Conservation (phyloP, 1,284 basidiomycete species). For the Ustilago lituana region DNA sequence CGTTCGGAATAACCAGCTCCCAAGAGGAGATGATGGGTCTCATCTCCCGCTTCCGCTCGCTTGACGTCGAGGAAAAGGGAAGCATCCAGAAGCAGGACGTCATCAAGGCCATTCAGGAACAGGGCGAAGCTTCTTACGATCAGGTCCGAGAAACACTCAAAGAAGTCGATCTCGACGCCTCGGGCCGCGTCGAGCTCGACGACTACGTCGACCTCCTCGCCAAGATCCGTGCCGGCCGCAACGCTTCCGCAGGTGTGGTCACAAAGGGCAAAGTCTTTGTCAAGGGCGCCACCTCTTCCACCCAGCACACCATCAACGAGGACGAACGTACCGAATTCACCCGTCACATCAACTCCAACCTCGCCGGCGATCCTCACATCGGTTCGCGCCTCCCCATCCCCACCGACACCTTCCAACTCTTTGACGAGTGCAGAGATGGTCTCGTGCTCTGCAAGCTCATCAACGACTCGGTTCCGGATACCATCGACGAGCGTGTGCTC, state of each 20-base stretch:
- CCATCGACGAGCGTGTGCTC: constrained; percentile 96
- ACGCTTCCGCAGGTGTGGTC: constrained; percentile 68
- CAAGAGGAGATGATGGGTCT: constrained; percentile 67
- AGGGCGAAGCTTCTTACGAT: constrained; percentile 61
- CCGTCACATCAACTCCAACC: constrained; percentile 92
- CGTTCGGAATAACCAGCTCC: constrained; percentile 38
- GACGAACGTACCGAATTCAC: constrained; percentile 96
- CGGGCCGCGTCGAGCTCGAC: constrained; percentile 94
- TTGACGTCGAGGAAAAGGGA: constrained; percentile 66
- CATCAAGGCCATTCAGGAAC: constrained; percentile 61
- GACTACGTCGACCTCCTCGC: constrained; percentile 96
- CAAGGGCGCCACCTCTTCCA: constrained; percentile 92
- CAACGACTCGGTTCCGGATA: constrained; percentile 98
- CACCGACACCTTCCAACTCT: constrained; percentile 98
- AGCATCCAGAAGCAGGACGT: constrained; percentile 61
- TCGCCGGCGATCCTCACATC: constrained; percentile 89
- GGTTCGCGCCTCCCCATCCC: constrained; percentile 87
- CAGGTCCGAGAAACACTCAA: constrained; percentile 80
- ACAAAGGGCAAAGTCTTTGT: constrained; percentile 87
- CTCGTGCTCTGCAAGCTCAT: constrained; percentile 97
- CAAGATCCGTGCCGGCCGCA: constrained; percentile 74
- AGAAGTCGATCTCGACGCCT: constrained; percentile 90
- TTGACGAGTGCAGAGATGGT: constrained; percentile 94
- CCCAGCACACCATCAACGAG: constrained; percentile 97
- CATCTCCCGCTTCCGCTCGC: constrained; percentile 59